Base-by-base conservation (phyloP, 2,329 filamentous ascomycete species). In the Aspergillus unguis region DNA sequence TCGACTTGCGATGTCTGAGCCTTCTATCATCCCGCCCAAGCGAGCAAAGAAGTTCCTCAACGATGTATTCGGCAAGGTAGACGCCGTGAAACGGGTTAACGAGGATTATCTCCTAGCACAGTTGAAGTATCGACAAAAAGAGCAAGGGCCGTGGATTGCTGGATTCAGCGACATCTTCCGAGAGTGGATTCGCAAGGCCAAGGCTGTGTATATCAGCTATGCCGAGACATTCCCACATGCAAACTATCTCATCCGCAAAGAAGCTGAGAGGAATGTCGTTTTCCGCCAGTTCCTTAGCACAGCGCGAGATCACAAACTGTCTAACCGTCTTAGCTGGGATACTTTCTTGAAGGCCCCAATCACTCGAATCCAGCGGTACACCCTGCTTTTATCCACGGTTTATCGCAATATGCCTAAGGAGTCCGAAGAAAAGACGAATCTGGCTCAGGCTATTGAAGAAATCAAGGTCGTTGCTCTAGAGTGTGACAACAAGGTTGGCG, bases 161-260 rank as follows among this genome's bases (percentile, higher is more conserved):
- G 94, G 94, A 3, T 96, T 96, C 73, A 96, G 92, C 67, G 94
- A 97, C 65, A 90, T 99, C 45, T 97, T 99, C 77, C 81, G 94
- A 53, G 94, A 99, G 74, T 99, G 94, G 94, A 96, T 97, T 57
- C 84, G 94, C 58, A 97, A 96, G 71, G 94, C 94, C 31, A 90
- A 87, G 70, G 77, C 81, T 2, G 87, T 90, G 8, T 99, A 97
- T 68, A 85, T 96, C 55, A 91, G 95, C 53, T 99, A 97, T 70
- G 92, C 92, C 36, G 86, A 87, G 1, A 85, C 85, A 0, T 97
- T 94, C 62, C 92, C 92, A 0, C 85, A 86, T 53, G 92, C 94
- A 1, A 86, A 85, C 35, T 92, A 89, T 66, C 77, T 92, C 48
- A 84, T 99, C 17, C 86, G 91, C 48, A 88, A 87, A 66, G 94